Evolutionary conservation across 305 asterid genomes (phyloP), one percentile per base, ranked within the genome.

Genomic region (Nicotiana rustica): DNA sequence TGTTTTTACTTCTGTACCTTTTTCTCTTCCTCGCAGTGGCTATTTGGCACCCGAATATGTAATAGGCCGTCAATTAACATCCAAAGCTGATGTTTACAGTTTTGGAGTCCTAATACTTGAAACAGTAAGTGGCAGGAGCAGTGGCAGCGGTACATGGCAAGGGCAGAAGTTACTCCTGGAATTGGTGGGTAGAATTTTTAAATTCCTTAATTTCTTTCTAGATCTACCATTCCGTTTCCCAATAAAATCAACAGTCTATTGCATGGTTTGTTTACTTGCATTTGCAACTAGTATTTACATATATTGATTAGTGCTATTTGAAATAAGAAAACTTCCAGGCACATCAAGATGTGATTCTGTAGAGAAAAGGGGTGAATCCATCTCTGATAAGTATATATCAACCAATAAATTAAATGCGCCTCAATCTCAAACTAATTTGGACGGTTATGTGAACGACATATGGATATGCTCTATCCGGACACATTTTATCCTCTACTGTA

Each of bases 1-100:
- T 29, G n/a, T 70, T 79, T 78, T 81, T 67, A 80, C 78, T 17
- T 52, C 25, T 29, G 9, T 6, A 19, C 29, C 60, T 70, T 82
- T 75, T 19, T 83, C 81, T 85, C 76, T 87, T 85, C 83, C 84
- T 17, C 86, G 83, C 97, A 95, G 98, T 71, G 98, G 98, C 83
- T 95, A 95, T 89, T 90, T 95, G 86, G 98, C 98, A 69, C 98
- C 98, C 25, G 98, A 95, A 89, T 95, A 95, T 86, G 98, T 88
- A 78, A 83, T 93, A 85, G 98, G 98, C 35, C 97, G 98, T 64
- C 98, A 90, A 71, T 86, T 95, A 82, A 95, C 98, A 61, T 49
- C 87, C 94, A 95, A 93, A 88, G 98, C 98, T 29, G 97, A 95
- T 44, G 92, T 93, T 19, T 95, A 93, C 82, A 92, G 98, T 88